Evolutionary conservation across 75 land plant genomes (phyloP).

Genomic region (Ceratopteris richardii): DNA sequence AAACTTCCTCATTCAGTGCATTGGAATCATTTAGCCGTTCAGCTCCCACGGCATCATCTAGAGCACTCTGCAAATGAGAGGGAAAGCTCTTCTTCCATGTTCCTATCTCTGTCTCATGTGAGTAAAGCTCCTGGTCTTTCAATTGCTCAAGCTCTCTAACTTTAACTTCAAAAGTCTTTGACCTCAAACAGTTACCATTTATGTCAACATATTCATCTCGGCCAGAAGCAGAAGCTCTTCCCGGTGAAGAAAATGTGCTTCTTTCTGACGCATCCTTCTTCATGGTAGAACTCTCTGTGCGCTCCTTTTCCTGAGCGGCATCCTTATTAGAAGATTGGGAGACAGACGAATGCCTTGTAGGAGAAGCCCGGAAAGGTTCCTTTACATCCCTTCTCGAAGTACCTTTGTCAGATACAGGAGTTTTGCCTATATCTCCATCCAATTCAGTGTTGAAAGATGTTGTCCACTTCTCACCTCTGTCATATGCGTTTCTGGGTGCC

Average conservation of each 20-base stretch:
- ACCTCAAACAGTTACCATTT: too few species aligned
- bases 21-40: neutral
- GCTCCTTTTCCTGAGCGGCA: too few species aligned
- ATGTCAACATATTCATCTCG: neutral
- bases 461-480: too few species aligned
- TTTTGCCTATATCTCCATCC: too few species aligned
- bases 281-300: neutral
- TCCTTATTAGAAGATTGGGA: too few species aligned
- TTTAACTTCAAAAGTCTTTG: neutral
- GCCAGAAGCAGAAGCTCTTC: neutral
- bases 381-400: too few species aligned
- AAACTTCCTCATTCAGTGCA: neutral
- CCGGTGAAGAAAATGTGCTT: neutral
- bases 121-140: neutral
- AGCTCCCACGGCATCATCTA: neutral
- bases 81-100: neutral
- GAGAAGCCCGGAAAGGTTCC: too few species aligned
- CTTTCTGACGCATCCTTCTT: neutral
- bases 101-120: neutral
- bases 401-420: too few species aligned
- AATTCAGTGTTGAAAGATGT: too few species aligned
- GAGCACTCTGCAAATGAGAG: neutral
- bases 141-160: neutral
- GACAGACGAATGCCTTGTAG: too few species aligned
- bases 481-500: too few species aligned